Percentiles rank a stretch among this genome's conserved stretches.
These are phyloP conservation scores for Xerocomus potaroensis DNA, from an alignment of 768 basidiomycete species.

Conservation along the genomic window DNA sequence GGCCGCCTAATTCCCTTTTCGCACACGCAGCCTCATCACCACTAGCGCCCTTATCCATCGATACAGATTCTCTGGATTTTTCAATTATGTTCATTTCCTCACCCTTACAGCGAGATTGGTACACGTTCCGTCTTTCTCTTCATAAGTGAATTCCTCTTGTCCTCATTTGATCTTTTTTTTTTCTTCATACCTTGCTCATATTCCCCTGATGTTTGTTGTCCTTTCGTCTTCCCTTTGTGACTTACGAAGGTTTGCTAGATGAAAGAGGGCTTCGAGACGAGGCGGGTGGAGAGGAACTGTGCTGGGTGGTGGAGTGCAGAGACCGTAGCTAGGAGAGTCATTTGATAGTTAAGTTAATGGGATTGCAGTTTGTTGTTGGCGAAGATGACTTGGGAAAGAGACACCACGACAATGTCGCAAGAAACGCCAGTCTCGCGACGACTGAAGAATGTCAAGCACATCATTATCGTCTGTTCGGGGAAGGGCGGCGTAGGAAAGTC, in stretches of 20 bases:
- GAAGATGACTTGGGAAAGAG: not conserved
- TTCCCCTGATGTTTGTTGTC: conserved; percentile 50
- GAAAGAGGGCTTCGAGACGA: conserved; percentile 64
- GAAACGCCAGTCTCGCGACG: conserved; percentile 68
- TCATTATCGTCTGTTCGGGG: conserved; percentile 91
- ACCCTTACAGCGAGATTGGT: conserved; percentile 17
- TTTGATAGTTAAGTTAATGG: too few species aligned
- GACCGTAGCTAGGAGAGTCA: too few species aligned
- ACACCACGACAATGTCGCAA: conserved; percentile 25
- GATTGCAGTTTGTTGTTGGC: not conserved
- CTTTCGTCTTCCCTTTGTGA: conserved; percentile 56
- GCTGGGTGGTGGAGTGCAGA: not conserved
- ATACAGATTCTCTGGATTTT: conserved; percentile 24
- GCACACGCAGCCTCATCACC: conserved; percentile 21
- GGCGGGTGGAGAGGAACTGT: conserved; percentile 11
- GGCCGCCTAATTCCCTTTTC: conserved; percentile 31
- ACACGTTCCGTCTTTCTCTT: conserved; percentile 22
- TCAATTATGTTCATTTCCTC: conserved; percentile 22
- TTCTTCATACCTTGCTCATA: conserved; percentile 24
- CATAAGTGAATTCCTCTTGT: conserved; percentile 21
- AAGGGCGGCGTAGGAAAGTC: conserved; percentile 99
- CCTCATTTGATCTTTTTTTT: conserved; percentile 11
- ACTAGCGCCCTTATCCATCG: conserved; percentile 34
- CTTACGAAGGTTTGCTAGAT: conserved; percentile 53
- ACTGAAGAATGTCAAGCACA: conserved; percentile 68